Evolutionary conservation across 805 yeast species (phyloP).

Genomic region (Diddensiella transvaalensis): DNA sequence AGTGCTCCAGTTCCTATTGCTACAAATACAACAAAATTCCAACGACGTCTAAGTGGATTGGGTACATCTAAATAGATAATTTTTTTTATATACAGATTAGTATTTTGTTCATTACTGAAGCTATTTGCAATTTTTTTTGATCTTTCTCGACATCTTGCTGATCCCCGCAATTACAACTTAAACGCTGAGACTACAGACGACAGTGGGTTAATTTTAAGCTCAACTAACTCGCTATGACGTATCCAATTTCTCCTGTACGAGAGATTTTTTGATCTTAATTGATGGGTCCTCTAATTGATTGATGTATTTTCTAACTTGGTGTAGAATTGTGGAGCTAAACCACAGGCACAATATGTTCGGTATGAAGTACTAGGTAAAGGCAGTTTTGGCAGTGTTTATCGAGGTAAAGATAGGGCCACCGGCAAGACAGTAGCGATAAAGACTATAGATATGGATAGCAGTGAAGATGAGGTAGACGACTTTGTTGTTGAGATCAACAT

Average conservation of each 20-base stretch:
- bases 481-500: conserved; percentile 68
- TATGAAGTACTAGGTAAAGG: conserved; percentile 25
- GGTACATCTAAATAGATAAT: no score
- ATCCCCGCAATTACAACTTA: no score
- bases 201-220: background rate
- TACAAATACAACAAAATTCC: conserved; percentile 8
- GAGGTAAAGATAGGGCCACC: conserved; percentile 33
- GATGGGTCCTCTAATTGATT: no score
- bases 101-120: no score
- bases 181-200: no score
- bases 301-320: no score
- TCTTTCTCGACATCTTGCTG: no score
- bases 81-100: no score
- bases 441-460: conserved; percentile 73
- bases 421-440: conserved; percentile 72
- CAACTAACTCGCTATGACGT: background rate
- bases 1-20: background rate
- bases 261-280: no score
- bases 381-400: conserved; percentile 26
- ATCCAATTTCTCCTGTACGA: background rate
- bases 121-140: no score
- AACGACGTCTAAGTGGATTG: conserved; percentile 13
- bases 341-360: conserved; percentile 4
- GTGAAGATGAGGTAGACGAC: conserved; percentile 69
- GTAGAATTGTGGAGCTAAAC: background rate